Base-by-base conservation (phyloP, 106 monocot species). In the Chionographis japonica region DNA sequence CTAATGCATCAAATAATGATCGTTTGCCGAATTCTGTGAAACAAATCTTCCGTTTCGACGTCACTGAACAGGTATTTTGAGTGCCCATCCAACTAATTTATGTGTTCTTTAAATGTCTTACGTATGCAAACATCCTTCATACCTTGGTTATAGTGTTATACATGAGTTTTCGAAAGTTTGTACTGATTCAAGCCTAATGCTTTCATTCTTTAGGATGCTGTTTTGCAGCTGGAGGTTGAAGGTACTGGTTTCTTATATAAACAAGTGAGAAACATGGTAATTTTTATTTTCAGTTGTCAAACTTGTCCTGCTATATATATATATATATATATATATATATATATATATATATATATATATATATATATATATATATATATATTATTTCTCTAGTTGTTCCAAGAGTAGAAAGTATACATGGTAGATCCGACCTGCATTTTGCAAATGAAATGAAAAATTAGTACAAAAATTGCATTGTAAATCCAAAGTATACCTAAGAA, bases 231-330 rank as follows among this genome's bases (percentile, higher is more conserved):
- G 58, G 92, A 88, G 78, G 83, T 92, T 52, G 92, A 92, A 71
- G 92, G 92, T 20, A 70, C 88, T 56, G 92, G 92, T 66, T 92
- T 92, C 60, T 70, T 92, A 50, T 88, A 80, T 71, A 74, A 83
- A 74, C 92, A 92, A 92, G 92, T 92, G 40, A 76, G 92, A 40
- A 92, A 92, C 80, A 92, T 92, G 92, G 92, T 88, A 80, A 77
- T 38, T 72, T 76, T 16, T 60, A 2, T 67, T 7, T 68, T 19
- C 40, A 64, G 13, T 49, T 64, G 16, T 17, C 64, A n/a, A 6
- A 27, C 27, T 27, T 27, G 27, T 27, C 27, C 27, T 27, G 27
- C 27, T 27, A 27, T 27, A 1, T 27, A 1, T 27, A 27, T 27
- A n/a, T 27, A 27, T 27, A 27, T 27, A 27, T 27, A 27, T 27